phyloP scores from a whole-genome alignment of 1,284 basidiomycete species.

The Schizopora paradoxa region DNA sequence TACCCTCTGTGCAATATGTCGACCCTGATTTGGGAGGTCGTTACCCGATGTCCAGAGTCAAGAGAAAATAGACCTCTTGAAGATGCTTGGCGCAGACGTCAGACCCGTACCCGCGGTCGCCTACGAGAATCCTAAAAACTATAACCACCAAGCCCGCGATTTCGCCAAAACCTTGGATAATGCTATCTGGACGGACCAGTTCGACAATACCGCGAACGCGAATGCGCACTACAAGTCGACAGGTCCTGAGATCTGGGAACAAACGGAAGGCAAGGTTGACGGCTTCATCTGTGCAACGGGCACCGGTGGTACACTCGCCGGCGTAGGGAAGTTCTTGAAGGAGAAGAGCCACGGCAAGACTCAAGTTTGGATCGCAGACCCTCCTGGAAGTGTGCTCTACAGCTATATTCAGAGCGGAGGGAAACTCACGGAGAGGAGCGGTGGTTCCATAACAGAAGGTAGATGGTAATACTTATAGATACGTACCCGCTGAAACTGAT shows the following conservation, averaged over 20 bases:
- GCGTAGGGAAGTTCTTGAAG: constrained; percentile 80
- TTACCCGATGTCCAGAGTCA: constrained; percentile 56
- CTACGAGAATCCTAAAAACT: constrained; percentile 94
- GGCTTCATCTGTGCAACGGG: constrained; percentile 94
- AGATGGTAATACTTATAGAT: constrained; percentile 16
- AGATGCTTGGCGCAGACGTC: constrained; percentile 72
- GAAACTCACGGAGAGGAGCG: constrained; percentile 73
- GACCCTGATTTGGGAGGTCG: background rate
- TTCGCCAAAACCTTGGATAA: constrained; percentile 83
- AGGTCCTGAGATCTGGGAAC: constrained; percentile 96
- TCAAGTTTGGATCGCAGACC: constrained; percentile 94
- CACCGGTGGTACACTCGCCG: constrained; percentile 94
- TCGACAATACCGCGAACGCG: constrained; percentile 92
- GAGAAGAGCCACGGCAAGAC: constrained; percentile 79
- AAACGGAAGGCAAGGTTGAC: constrained; percentile 77
- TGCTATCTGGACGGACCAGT: constrained; percentile 99
- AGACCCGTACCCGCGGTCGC: constrained; percentile 28
- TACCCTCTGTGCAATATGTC: background rate
- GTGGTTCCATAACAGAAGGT: constrained; percentile 97
- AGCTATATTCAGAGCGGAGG: constrained; percentile 83
- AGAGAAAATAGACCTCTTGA: constrained; percentile 96
- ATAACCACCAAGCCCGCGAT: constrained; percentile 96
- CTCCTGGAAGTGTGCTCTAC: constrained; percentile 90
- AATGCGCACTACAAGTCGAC: constrained; percentile 86
- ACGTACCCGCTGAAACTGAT: background rate